These are phyloP conservation scores for Talaromyces funiculosus DNA, from an alignment of 2,329 filamentous ascomycete genomes.

Conservation along the genomic window DNA sequence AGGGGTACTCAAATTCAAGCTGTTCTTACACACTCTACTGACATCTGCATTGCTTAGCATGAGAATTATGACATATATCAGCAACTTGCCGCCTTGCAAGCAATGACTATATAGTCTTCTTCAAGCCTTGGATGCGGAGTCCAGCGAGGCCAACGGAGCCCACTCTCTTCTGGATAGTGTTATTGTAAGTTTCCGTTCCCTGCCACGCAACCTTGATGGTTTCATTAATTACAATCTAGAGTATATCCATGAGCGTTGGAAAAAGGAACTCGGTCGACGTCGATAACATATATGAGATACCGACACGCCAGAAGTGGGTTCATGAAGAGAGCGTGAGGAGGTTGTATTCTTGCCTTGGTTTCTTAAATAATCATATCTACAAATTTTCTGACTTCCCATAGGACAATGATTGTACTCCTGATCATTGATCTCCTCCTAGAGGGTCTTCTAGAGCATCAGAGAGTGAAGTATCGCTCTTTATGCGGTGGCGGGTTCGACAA, in stretches of 20 bases:
- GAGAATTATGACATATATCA: constrained; percentile 7
- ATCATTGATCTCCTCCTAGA: constrained; percentile 11
- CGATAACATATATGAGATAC: background rate
- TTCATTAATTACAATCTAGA: background rate
- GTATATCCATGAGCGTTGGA: background rate
- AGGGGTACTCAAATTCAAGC: background rate
- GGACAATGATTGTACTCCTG: constrained; percentile 8
- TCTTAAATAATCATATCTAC: background rate
- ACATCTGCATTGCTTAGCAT: background rate
- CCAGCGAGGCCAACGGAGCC: constrained; percentile 4
- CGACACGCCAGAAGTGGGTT: constrained; percentile 5
- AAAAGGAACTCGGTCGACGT: background rate
- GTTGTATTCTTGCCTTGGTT: background rate
- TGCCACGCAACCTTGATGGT: background rate
- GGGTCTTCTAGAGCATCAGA: constrained; percentile 3
- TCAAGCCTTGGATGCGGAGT: constrained; percentile 7
- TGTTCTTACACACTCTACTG: background rate
- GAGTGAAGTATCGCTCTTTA: background rate
- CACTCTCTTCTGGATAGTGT: background rate
- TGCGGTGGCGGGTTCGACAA: background rate
- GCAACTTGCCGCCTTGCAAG: constrained; percentile 9
- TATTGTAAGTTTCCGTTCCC: background rate
- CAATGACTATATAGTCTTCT: constrained; percentile 7
- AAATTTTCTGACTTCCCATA: background rate
- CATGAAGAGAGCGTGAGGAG: constrained; percentile 11